Evolutionary conservation across 1,284 basidiomycete species (phyloP).

Genomic region (Phellopilus nigrolimitatus): DNA sequence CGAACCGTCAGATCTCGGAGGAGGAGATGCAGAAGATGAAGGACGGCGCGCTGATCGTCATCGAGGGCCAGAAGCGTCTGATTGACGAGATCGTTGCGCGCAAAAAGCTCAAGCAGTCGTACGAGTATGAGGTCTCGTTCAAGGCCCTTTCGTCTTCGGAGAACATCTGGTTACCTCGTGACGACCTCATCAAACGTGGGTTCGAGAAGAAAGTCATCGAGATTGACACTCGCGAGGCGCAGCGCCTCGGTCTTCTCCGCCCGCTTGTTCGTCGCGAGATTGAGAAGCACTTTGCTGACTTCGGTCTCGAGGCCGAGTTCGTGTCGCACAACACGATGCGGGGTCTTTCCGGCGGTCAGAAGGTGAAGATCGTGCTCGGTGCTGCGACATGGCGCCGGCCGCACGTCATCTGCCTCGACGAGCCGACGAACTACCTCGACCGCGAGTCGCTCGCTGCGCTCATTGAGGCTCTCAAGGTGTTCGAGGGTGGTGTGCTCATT

Average conservation of each 20-base stretch:
- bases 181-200: slow-evolving; percentile 94
- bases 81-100: slow-evolving; percentile 90
- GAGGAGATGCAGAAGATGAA: slow-evolving; percentile 96
- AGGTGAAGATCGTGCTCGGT: slow-evolving; percentile 99
- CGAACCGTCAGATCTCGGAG: slow-evolving; percentile 79
- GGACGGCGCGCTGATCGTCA: slow-evolving; percentile 81
- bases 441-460: slow-evolving; percentile 96
- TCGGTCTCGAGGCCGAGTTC: slow-evolving; percentile 95
- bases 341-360: slow-evolving; percentile 98
- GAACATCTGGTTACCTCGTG: slow-evolving; percentile 95
- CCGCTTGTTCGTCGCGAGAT: slow-evolving; percentile 97
- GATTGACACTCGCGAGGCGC: slow-evolving; percentile 95
- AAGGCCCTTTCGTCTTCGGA: slow-evolving; percentile 89
- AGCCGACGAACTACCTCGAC: slow-evolving; percentile 97
- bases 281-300: slow-evolving; percentile 96
- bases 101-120: slow-evolving; percentile 99
- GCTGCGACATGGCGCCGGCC: slow-evolving; percentile 98
- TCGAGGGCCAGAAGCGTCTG: slow-evolving; percentile 91
- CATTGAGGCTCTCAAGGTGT: slow-evolving; percentile 93
- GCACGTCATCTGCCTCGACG: slow-evolving; percentile 96
- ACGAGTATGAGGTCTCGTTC: slow-evolving; percentile 96
- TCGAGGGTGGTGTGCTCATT: slow-evolving; percentile 95
- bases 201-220: slow-evolving; percentile 99
- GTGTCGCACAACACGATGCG: slow-evolving; percentile 96
- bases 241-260: slow-evolving; percentile 92